Base-by-base conservation (phyloP, 495 filamentous ascomycete genomes). In the Annulohypoxylon nitens region DNA sequence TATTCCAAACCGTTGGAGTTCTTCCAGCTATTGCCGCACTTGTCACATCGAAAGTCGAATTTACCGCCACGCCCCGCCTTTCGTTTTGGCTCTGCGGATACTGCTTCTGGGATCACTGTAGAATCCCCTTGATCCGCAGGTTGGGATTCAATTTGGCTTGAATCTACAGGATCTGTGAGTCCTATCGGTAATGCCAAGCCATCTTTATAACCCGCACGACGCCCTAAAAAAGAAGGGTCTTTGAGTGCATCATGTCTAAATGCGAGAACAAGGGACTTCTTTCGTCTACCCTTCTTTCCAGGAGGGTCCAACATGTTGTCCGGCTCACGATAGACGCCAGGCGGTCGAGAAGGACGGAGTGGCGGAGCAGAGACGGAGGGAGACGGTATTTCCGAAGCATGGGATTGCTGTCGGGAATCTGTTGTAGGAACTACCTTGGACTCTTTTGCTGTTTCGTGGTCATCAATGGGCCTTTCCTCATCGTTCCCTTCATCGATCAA, bases 1-100 rank as follows among this genome's bases (percentile, higher is more conserved):
- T 89, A 89, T 43, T 86, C 80, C 30, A 89, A 76, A 0, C 87
- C 87, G 36, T 83, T 77, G 16, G 84, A 79, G 61, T 88, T 88
- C 65, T 86, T 88, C 82, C 83, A 89, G 23, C 73, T 70, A 6
- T 78, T 79, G 11, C 82, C 84, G 58, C 87, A 89, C 16, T 79
- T 83, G 4, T 83, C 78, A 64, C 87, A 89, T 20, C 55, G 48
- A 55, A 64, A 76, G 9, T 43, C 7, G 11, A 18, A 6, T 66
- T 63, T 75, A 11, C 67, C 34, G 43, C 51, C 59, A 33, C 67
- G 65, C 58, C n/a, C 37, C 48, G 20, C 20, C 18, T 48, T 58
- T 2, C 51, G 62, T 30, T 54, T 62, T 7, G 59, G 18, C 23
- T 74, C 37, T 23, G 54, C 51, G 26, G 70, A 54, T 45, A 67